Conservation (phyloP, 2,329 filamentous ascomycete species). For the Fusarium nelsonii region DNA sequence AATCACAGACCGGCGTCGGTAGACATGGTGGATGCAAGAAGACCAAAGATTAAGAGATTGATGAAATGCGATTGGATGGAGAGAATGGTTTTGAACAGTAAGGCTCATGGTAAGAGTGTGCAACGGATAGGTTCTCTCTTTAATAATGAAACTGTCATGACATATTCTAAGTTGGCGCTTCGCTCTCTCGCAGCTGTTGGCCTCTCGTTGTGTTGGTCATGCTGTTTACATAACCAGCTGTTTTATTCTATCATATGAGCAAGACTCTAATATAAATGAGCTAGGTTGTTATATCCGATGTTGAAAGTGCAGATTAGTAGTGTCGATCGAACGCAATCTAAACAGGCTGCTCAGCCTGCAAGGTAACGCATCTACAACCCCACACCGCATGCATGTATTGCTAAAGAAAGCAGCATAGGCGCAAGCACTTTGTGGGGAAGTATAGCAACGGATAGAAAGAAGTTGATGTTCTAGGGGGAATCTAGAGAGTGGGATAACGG, state of each 20-base stretch:
- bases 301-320: not conserved
- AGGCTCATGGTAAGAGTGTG: slow-evolving; percentile 25
- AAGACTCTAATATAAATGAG: not conserved
- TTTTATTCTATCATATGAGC: not conserved
- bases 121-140: slow-evolving; percentile 15
- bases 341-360: slow-evolving; percentile 1
- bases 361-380: not conserved
- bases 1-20: slow-evolving; percentile 18
- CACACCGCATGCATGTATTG: not conserved
- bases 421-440: slow-evolving; percentile 13
- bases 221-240: not conserved
- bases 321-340: not conserved
- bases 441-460: not conserved
- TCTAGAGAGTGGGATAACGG: not conserved
- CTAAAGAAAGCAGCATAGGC: not conserved
- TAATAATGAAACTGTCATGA: slow-evolving; percentile 38
- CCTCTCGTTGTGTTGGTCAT: not conserved
- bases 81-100: slow-evolving; percentile 6
- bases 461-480: slow-evolving; percentile 5
- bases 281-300: not conserved
- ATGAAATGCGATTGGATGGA: slow-evolving; percentile 5
- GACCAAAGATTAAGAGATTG: slow-evolving; percentile 33
- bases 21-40: slow-evolving; percentile 15
- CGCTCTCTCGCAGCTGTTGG: not conserved
- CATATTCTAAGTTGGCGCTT: not conserved